phyloP scores from a whole-genome alignment of 345 rosid genomes.

The Syzygium aqueum region DNA sequence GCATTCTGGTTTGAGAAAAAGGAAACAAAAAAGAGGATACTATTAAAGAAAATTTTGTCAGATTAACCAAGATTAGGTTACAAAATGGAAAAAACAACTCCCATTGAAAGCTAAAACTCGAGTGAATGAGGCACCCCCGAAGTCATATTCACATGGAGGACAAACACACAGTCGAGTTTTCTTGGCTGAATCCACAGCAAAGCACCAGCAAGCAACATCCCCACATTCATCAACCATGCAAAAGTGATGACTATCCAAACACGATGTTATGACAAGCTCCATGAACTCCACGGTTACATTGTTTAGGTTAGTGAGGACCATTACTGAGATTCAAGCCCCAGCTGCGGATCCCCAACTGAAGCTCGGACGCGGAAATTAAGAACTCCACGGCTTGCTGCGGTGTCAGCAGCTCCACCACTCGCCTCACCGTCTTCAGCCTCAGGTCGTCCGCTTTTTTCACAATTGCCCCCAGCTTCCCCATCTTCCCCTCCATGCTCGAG shows the following conservation, averaged over 20 bases:
- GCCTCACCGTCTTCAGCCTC: slow-evolving; percentile 41
- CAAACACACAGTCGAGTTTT: background rate
- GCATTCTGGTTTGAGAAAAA: background rate
- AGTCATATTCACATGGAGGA: background rate
- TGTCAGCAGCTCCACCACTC: slow-evolving; percentile 46
- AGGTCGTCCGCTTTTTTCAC: slow-evolving; percentile 63
- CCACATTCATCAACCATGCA: background rate
- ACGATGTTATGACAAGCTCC: background rate
- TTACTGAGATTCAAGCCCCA: slow-evolving; percentile 34
- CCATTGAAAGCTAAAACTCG: background rate
- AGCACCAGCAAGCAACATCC: background rate
- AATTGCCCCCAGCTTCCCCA: slow-evolving; percentile 30
- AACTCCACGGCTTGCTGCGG: slow-evolving; percentile 72
- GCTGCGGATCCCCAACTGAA: slow-evolving; percentile 52
- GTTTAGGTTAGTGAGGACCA: background rate
- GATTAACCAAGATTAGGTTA: background rate
- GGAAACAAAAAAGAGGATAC: background rate
- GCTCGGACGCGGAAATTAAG: slow-evolving; percentile 59
- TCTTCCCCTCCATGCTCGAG: slow-evolving; percentile 20
- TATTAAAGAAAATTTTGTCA: background rate
- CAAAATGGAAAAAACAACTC: background rate
- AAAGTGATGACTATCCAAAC: background rate
- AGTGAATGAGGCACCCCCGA: background rate
- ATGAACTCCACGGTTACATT: background rate
- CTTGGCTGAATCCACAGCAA: background rate